phyloP scores from a whole-genome alignment of 2,329 filamentous ascomycete genomes.

The Penicillium palitans region DNA sequence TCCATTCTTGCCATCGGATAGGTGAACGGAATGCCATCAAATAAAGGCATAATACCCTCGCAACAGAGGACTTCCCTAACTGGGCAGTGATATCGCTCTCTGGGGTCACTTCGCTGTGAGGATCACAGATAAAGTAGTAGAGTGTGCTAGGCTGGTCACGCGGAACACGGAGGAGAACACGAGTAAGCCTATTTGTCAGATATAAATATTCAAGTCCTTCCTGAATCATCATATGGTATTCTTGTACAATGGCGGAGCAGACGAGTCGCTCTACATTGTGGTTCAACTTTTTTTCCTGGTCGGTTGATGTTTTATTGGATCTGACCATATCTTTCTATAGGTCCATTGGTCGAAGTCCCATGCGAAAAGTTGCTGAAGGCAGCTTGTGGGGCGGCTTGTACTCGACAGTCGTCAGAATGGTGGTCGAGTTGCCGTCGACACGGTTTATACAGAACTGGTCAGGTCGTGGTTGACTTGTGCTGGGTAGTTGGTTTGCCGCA shows the following conservation, averaged over 20 bases:
- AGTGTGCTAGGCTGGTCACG: slow-evolving; percentile 25
- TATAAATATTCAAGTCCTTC: not conserved
- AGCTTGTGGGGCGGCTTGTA: slow-evolving; percentile 25
- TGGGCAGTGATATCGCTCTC: not conserved
- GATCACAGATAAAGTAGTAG: slow-evolving; percentile 29
- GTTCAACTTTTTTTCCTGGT: slow-evolving; percentile 15
- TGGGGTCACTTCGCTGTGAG: slow-evolving; percentile 5
- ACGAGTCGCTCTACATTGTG: slow-evolving; percentile 24
- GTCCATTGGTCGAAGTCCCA: slow-evolving; percentile 18
- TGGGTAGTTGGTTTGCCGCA: not conserved
- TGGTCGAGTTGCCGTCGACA: slow-evolving; percentile 11
- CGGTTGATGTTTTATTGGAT: slow-evolving; percentile 9
- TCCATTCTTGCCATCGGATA: not conserved
- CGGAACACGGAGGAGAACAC: slow-evolving; percentile 17
- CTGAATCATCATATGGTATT: not conserved
- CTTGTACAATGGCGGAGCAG: not conserved
- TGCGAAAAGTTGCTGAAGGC: slow-evolving; percentile 8
- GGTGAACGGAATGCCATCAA: not conserved
- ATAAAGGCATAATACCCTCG: not conserved
- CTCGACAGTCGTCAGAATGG: slow-evolving; percentile 13
- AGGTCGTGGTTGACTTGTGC: not conserved
- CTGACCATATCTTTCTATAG: slow-evolving; percentile 20
- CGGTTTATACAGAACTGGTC: slow-evolving; percentile 24
- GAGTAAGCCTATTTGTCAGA: not conserved
- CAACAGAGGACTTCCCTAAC: not conserved